Base-by-base conservation (phyloP, 768 basidiomycete genomes). In the Leccinum ochraceum region DNA sequence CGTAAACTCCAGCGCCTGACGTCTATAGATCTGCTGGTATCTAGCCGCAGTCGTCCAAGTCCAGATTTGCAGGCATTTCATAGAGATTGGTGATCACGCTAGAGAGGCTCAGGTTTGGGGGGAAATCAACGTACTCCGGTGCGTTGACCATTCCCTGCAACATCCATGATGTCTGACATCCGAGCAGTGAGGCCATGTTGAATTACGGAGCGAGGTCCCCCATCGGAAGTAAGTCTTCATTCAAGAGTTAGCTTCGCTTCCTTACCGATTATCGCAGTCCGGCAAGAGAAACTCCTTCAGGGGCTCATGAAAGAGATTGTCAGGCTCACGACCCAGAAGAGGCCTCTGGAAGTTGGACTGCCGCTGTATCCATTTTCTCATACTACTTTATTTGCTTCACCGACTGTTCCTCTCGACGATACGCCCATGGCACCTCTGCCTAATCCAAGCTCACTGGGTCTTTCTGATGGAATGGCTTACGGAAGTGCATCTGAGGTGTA, bases 291-390 rank as follows among this genome's bases (percentile, higher is more conserved):
- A 63, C 76, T 94, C 22, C 78, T 94, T 16, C 92, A 92, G 67
- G 89, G 88, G 4, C 79, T 93, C 39, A 93, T 94, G 92, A 79
- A 84, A 51, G 92, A 93, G 69, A 93, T 94, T 61, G 86, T 94
- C 36, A 81, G 87, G 58, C 84, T 92, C 80, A 94, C 92, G 17
- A 86, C 81, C 13, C 90, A 93, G 72, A 87, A 88, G 69, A 84
- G 86, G 64, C 91, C 92, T 17, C 79, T 93, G 36, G 86, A 90
- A 71, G 87, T 92, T 59, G 88, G 89, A 34, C 81, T 93, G 17
- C 91, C 91, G 11, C 78, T 92, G 48, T 92, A 89, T 77, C 89
- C 88, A 4, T 92, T 92, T 71, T 92, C 90, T n/a, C 85, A 86
- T 65, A 75, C 81, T 54, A 80, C 84, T 14, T 70, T 88, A 46